Evolutionary conservation across 2,329 filamentous ascomycete species (phyloP).

Genomic region (Sarocladiaceae sp.): DNA sequence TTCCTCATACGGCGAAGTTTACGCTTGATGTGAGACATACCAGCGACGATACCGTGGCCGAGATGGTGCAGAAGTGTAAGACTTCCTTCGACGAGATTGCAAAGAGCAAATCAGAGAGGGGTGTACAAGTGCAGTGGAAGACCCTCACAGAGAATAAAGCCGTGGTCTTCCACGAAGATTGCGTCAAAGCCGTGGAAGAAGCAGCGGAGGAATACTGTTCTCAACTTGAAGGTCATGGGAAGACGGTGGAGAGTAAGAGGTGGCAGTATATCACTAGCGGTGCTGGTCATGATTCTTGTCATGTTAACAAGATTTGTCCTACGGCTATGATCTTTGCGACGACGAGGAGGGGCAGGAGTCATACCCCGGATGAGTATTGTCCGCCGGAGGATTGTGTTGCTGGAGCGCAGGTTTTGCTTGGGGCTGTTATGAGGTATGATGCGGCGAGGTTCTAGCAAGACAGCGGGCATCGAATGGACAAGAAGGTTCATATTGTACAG

Average conservation of each 20-base stretch:
- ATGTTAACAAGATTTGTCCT: slow-evolving; percentile 27
- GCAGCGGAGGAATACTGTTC: slow-evolving; percentile 44
- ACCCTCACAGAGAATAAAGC: slow-evolving; percentile 53
- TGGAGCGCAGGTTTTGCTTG: slow-evolving; percentile 24
- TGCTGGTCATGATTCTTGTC: slow-evolving; percentile 34
- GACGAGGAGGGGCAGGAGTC: slow-evolving; percentile 31
- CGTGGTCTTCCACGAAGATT: slow-evolving; percentile 57
- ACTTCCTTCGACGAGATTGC: slow-evolving; percentile 21
- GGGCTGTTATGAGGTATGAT: slow-evolving; percentile 20
- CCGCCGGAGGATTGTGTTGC: slow-evolving; percentile 28
- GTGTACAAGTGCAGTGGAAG: slow-evolving; percentile 48
- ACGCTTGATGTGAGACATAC: slow-evolving; percentile 62
- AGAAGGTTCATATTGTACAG: too few species aligned
- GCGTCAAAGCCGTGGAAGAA: slow-evolving; percentile 58
- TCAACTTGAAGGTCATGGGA: slow-evolving; percentile 49
- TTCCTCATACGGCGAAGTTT: slow-evolving; percentile 62
- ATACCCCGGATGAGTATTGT: slow-evolving; percentile 32
- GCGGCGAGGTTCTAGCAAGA: too few species aligned
- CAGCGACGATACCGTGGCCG: slow-evolving; percentile 53
- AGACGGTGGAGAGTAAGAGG: slow-evolving; percentile 21
- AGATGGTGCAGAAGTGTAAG: slow-evolving; percentile 32
- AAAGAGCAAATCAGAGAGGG: slow-evolving; percentile 43
- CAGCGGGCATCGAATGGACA: too few species aligned
- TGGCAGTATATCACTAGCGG: slow-evolving; percentile 30
- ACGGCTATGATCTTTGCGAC: slow-evolving; percentile 36